These are phyloP conservation scores for Tylopilus sp. DNA, from an alignment of 768 basidiomycete species.

Conservation along the genomic window DNA sequence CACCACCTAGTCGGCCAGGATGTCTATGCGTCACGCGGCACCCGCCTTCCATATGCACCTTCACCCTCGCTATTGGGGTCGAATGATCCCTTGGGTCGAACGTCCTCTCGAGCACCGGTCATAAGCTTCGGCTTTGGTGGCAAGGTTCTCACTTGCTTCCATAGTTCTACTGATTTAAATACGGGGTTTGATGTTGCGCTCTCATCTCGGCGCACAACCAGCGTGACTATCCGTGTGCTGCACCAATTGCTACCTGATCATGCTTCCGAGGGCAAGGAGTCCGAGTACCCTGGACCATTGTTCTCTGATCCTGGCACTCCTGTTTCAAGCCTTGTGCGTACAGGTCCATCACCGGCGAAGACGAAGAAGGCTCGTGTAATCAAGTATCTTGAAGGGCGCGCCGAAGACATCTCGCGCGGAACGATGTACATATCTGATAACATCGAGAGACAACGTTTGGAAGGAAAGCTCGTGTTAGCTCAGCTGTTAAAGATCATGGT, in stretches of 20 bases:
- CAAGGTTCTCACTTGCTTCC: slow-evolving; percentile 85
- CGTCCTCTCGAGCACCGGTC: slow-evolving; percentile 69
- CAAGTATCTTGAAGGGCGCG: slow-evolving; percentile 73
- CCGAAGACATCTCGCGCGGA: slow-evolving; percentile 74
- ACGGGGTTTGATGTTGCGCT: slow-evolving; percentile 79
- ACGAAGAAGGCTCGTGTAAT: slow-evolving; percentile 78
- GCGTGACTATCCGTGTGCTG: slow-evolving; percentile 64
- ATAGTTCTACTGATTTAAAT: slow-evolving; percentile 58
- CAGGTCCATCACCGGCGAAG: slow-evolving; percentile 61
- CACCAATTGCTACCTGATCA: slow-evolving; percentile 69
- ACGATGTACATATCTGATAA: slow-evolving; percentile 63
- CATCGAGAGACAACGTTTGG: slow-evolving; percentile 54
- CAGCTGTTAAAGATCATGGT: slow-evolving; percentile 77
- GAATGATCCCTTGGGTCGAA: slow-evolving; percentile 78
- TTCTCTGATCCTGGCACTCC: slow-evolving; percentile 70
- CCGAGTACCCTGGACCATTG: slow-evolving; percentile 82
- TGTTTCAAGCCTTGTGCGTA: slow-evolving; percentile 64
- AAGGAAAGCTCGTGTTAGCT: slow-evolving; percentile 74
- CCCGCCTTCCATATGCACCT: slow-evolving; percentile 68
- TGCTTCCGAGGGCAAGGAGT: slow-evolving; percentile 49
- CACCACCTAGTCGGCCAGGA: slow-evolving; percentile 25
- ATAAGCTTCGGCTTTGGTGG: slow-evolving; percentile 95
- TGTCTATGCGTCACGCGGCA: slow-evolving; percentile 30
- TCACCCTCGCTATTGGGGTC: slow-evolving; percentile 80
- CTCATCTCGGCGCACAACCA: slow-evolving; percentile 65